Conservation (phyloP, 164 flowering plant genomes). For the Annona cherimola region DNA sequence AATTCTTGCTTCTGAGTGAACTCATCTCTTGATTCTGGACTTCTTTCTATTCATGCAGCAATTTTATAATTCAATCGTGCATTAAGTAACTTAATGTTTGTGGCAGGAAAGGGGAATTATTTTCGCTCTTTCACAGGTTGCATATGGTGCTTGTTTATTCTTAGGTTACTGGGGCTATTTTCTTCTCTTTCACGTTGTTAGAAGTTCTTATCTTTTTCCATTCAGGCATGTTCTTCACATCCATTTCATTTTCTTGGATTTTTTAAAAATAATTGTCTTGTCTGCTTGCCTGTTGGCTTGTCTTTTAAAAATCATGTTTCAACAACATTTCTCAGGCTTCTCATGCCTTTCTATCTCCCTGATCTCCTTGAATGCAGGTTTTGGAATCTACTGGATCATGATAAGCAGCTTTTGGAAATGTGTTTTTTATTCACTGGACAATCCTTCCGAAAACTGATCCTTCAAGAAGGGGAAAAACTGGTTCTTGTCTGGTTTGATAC, state of each 20-base stretch:
- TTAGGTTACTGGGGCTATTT: slow-evolving; percentile 92
- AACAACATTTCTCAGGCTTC: no score
- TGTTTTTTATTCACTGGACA: slow-evolving; percentile 70
- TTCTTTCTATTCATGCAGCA: no score
- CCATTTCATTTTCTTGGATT: not conserved
- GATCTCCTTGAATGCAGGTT: slow-evolving; percentile 32
- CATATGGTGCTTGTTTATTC: slow-evolving; percentile 75
- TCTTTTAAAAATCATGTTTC: not conserved
- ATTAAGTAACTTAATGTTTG: not conserved
- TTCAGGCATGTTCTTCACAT: slow-evolving; percentile 55
- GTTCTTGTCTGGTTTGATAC: slow-evolving; percentile 90
- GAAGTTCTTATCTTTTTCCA: slow-evolving; percentile 54
- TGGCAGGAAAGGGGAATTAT: slow-evolving; percentile 73
- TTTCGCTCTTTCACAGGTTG: slow-evolving; percentile 76
- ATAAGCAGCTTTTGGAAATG: slow-evolving; percentile 63
- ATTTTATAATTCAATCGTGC: not conserved
- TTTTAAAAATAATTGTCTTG: not conserved
- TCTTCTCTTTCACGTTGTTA: slow-evolving; percentile 34
- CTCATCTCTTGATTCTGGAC: not conserved
- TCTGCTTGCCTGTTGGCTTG: not conserved
- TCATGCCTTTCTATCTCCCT: not conserved
- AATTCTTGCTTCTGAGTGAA: not conserved
- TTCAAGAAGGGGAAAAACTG: slow-evolving; percentile 97
- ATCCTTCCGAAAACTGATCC: slow-evolving; percentile 73
- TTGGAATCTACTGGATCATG: slow-evolving; percentile 40